Conservation (phyloP, 768 basidiomycete species). For the Kwoniella sp. region DNA sequence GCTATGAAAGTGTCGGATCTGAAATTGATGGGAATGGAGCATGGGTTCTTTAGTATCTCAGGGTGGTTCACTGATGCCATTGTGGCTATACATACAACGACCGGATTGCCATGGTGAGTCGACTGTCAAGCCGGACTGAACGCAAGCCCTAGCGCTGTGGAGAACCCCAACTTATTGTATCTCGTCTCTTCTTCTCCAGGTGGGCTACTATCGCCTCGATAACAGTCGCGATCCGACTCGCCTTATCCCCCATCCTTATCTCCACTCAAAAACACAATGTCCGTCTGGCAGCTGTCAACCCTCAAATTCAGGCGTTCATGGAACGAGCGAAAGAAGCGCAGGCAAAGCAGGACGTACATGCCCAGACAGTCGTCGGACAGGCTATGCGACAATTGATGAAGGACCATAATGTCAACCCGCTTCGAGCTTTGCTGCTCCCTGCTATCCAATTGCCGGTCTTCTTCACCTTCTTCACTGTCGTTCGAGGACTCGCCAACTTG, state of each 20-base stretch:
- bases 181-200: conserved; percentile 20
- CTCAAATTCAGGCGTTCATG: conserved; percentile 63
- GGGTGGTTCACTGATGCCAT: conserved; percentile 51
- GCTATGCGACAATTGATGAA: conserved; percentile 64
- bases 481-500: conserved; percentile 69
- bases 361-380: conserved; percentile 59
- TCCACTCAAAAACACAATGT: conserved; percentile 70
- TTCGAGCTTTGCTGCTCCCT: conserved; percentile 62
- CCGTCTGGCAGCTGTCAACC: conserved; percentile 65
- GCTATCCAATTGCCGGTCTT: conserved; percentile 75
- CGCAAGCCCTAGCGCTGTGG: too few species aligned
- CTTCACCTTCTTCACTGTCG: conserved; percentile 78
- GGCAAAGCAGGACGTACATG: conserved; percentile 56
- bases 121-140: too few species aligned
- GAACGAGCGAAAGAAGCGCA: conserved; percentile 61
- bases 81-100: conserved; percentile 41
- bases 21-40: conserved; percentile 45
- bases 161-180: not conserved
- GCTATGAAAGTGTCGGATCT: conserved; percentile 49
- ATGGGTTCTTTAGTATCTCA: conserved; percentile 41
- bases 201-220: conserved; percentile 52
- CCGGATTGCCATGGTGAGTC: conserved; percentile 53
- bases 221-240: conserved; percentile 57
- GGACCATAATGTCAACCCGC: conserved; percentile 68
- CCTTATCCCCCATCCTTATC: conserved; percentile 59